Evolutionary conservation across 2,329 filamentous ascomycete genomes (phyloP).

Genomic region (Cercospora beticola): DNA sequence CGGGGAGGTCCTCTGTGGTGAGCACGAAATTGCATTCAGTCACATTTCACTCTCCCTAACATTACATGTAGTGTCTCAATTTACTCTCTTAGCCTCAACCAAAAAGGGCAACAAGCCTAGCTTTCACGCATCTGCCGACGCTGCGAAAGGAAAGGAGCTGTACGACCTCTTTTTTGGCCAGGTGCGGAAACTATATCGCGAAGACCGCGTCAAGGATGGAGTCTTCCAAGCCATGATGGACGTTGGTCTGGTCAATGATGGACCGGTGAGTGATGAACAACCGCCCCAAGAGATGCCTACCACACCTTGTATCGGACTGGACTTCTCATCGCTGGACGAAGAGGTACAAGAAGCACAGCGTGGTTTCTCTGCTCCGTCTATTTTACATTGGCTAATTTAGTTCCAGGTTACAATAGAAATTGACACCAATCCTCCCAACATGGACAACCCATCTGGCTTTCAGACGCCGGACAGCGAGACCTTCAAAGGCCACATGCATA

Average conservation of each 20-base stretch:
- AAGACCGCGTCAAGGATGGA: constrained; percentile 85
- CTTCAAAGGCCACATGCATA: constrained; percentile 36
- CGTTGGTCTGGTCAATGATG: constrained; percentile 86
- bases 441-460: constrained; percentile 37
- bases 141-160: constrained; percentile 73
- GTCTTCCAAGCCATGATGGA: constrained; percentile 99
- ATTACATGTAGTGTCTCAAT: constrained; percentile 75
- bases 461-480: constrained; percentile 31
- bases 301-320: constrained; percentile 37
- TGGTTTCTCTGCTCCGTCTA: background rate
- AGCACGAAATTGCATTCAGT: constrained; percentile 29
- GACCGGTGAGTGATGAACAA: constrained; percentile 57
- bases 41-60: constrained; percentile 6
- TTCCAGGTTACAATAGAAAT: constrained; percentile 51
- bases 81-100: constrained; percentile 88
- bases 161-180: constrained; percentile 82
- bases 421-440: constrained; percentile 48
- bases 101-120: constrained; percentile 95
- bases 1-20: constrained; percentile 93
- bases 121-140: constrained; percentile 83
- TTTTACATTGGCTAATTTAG: constrained; percentile 14
- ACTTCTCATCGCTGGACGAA: constrained; percentile 58
- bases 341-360: constrained; percentile 46
- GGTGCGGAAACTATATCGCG: constrained; percentile 68
- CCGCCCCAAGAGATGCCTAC: constrained; percentile 15